Conservation (phyloP, 2,329 filamentous ascomycete genomes). For the Alternaria postmessia region DNA sequence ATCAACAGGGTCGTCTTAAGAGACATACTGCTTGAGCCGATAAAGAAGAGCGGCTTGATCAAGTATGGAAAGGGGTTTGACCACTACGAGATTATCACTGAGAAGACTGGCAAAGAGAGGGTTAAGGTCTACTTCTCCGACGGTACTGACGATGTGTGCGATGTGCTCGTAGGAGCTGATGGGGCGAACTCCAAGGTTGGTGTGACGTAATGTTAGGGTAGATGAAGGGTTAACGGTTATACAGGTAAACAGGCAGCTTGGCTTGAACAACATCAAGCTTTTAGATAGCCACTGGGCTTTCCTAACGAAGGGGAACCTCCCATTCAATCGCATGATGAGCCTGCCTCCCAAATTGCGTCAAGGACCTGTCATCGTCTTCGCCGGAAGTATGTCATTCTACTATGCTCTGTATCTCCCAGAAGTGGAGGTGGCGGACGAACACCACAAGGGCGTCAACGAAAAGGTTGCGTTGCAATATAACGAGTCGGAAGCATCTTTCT, state of each 20-base stretch:
- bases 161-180: conserved; percentile 5
- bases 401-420: neutral
- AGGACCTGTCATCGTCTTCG: neutral
- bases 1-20: neutral
- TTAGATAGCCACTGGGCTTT: neutral
- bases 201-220: neutral
- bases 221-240: neutral
- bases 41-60: neutral
- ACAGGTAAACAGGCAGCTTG: neutral
- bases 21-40: neutral
- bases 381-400: neutral
- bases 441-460: neutral
- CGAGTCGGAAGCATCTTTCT: neutral
- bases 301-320: neutral
- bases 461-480: neutral
- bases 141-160: conserved; percentile 1
- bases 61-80: neutral
- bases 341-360: neutral
- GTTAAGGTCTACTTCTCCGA: conserved; percentile 1
- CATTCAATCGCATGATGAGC: neutral
- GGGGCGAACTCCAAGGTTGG: conserved; percentile 3
- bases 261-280: neutral
- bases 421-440: neutral
- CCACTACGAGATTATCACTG: neutral
- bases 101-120: neutral